Base-by-base conservation (phyloP, 768 basidiomycete species). In the Leucosporidium yakuticum region DNA sequence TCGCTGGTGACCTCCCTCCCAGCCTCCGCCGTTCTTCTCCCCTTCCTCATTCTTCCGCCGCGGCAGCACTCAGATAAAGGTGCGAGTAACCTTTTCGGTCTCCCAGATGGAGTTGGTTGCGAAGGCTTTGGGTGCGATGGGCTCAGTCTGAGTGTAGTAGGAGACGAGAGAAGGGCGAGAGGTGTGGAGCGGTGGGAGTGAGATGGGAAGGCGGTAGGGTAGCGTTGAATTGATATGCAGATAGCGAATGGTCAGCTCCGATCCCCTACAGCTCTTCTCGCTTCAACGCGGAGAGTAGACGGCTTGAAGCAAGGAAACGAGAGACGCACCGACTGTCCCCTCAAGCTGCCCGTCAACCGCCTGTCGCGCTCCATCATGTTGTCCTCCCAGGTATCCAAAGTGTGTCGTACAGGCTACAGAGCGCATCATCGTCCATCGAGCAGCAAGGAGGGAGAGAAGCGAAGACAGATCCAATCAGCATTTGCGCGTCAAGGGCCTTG, bases 291-390 rank as follows among this genome's bases (percentile, higher is more conserved):
- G 17, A 15, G 2, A 44, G 39, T 15, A 44, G 39, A 44, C 11
- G 39, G 11, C 39, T 8, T 44, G 8, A 15, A 44, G 39, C 6
- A 15, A 25, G 11, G 20, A 32, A n/a, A 50, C 27, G 68, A 31
- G 39, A 17, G 57, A 81, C 90, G 75, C 78, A 94, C 94, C 77
- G 83, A 83, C 78, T 97, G 95, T 63, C 91, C 91, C 72, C 95
- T 85, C 74, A 80, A 75, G 77, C 89, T 88, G 19, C 95, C 95
- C 4, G 93, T 96, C 76, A 98, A 79, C 70, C 89, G 83, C 76
- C 84, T 83, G 81, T 98, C 95, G 64, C 95, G 83, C 76, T 87
- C 85, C 87, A 97, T 91, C 91, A 98, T 91, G 88, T 90, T 90
- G 62, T 89, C 84, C 69, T 98, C 95, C 92, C 91, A 98, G 27